phyloP scores from a whole-genome alignment of 169 alveolate species.

The Eimeria brunetti region DNA sequence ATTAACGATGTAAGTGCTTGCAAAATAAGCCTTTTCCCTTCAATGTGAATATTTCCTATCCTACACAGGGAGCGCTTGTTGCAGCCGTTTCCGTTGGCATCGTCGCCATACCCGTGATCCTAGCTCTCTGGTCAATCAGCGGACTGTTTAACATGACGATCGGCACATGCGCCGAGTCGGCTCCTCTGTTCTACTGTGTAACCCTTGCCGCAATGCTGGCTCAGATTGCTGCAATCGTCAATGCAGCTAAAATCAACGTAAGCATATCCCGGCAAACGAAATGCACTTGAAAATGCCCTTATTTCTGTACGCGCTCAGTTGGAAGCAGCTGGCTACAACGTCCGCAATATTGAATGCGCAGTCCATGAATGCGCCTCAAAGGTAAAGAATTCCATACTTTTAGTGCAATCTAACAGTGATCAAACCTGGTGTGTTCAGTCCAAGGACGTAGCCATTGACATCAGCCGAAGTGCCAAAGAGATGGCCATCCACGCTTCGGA shows the following conservation, averaged over 20 bases:
- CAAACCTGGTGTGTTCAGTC: neutral
- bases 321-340: constrained; percentile 72
- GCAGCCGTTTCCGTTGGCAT: constrained; percentile 52
- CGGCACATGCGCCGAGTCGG: constrained; percentile 66
- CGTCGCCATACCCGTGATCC: constrained; percentile 53
- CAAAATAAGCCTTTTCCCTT: neutral
- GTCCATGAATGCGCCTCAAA: constrained; percentile 58
- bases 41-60: neutral
- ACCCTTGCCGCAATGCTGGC: constrained; percentile 71
- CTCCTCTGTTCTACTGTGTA: constrained; percentile 51
- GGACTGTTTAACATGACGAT: constrained; percentile 65
- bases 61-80: constrained; percentile 39
- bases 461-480: constrained; percentile 28
- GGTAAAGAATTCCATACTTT: constrained; percentile 10
- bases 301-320: neutral
- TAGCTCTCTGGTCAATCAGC: constrained; percentile 42
- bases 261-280: neutral
- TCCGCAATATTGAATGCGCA: constrained; percentile 38
- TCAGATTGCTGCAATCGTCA: constrained; percentile 49
- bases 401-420: neutral
- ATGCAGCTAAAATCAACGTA: constrained; percentile 59
- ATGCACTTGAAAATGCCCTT: neutral
- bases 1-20: constrained; percentile 7
- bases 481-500: constrained; percentile 51
- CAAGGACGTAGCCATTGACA: constrained; percentile 59